These are phyloP conservation scores for Nemania sp. DNA, from an alignment of 2,329 filamentous ascomycete genomes.

Conservation along the genomic window DNA sequence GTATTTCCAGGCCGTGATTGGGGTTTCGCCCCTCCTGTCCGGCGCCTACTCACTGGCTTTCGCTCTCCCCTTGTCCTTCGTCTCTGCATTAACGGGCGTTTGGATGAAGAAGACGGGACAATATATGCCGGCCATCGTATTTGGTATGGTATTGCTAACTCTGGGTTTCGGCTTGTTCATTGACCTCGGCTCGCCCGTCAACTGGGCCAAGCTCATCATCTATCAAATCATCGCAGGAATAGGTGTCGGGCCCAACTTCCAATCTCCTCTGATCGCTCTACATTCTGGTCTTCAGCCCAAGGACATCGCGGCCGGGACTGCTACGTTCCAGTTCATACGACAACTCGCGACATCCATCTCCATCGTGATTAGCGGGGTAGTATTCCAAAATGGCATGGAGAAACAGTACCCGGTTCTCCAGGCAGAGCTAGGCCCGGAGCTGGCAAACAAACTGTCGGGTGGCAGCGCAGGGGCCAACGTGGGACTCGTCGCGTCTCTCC, in stretches of 20 bases:
- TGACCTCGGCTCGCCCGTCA: constrained; percentile 60
- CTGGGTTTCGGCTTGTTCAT: constrained; percentile 69
- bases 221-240: constrained; percentile 68
- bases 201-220: constrained; percentile 61
- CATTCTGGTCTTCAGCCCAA: constrained; percentile 64
- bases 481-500: constrained; percentile 52
- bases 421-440: constrained; percentile 53
- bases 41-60: constrained; percentile 74
- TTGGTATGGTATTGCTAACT: constrained; percentile 61
- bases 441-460: constrained; percentile 53
- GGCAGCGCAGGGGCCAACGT: constrained; percentile 57
- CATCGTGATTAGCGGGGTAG: constrained; percentile 74
- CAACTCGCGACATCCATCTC: constrained; percentile 71
- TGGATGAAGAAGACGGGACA: constrained; percentile 67
- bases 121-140: constrained; percentile 65
- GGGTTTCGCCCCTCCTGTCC: constrained; percentile 64
- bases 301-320: constrained; percentile 71
- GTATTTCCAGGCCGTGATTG: constrained; percentile 74
- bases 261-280: constrained; percentile 69
- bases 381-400: constrained; percentile 78
- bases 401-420: constrained; percentile 55
- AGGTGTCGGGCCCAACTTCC: constrained; percentile 71
- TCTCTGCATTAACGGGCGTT: constrained; percentile 61
- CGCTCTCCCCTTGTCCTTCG: constrained; percentile 68
- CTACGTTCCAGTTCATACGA: constrained; percentile 69